Evolutionary conservation across 2,329 filamentous ascomycete genomes (phyloP), one percentile per base, ranked within the genome.

Genomic region (Penicillium sp.): DNA sequence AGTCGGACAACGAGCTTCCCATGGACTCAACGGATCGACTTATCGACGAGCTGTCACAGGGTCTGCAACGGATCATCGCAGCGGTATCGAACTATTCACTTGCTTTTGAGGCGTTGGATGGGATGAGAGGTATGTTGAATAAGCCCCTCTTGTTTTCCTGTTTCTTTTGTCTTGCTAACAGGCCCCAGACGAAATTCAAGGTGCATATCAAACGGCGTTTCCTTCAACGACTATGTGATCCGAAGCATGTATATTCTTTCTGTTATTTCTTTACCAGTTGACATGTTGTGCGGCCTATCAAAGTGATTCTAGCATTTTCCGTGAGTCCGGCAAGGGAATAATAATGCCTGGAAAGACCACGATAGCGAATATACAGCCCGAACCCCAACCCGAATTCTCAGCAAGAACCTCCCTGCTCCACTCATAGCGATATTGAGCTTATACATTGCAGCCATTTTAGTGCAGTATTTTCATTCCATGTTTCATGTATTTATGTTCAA

Each of bases 81-180:
- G 56, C 62, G 11, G 53, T 66, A 6, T 56, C 55, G 6, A 68
- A 68, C 44, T 68, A 66, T 42, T 63, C 65, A 3, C 49, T 55
- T 45, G 64, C 63, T 36, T 68, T 66, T 44, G 65, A 68, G 47
- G 65, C 65, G 9, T 50, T 68, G 41, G 60, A 61, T 48, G 65
- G 65, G 20, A 68, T 68, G 65, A 63, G 62, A 65, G 65, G 65
- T 67, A 36, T 45, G 50, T 30, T 6, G 8, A 2, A 13, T 25
- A n/a, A 8, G 6, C 2, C 2, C n/a, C 20, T 25, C 28, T 37
- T 15, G 1, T 12, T 15, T 22, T 28, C 13, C n/a, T 14, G 17
- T 16, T 8, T 8, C 3, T 30, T 10, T 23, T 9, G 26, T 25
- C 3, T 39, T 17, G 26, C 44, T 51, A 25, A 52, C 37, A 3